Conservation (phyloP, 2,329 filamentous ascomycete species). For the Nakataea oryzae region DNA sequence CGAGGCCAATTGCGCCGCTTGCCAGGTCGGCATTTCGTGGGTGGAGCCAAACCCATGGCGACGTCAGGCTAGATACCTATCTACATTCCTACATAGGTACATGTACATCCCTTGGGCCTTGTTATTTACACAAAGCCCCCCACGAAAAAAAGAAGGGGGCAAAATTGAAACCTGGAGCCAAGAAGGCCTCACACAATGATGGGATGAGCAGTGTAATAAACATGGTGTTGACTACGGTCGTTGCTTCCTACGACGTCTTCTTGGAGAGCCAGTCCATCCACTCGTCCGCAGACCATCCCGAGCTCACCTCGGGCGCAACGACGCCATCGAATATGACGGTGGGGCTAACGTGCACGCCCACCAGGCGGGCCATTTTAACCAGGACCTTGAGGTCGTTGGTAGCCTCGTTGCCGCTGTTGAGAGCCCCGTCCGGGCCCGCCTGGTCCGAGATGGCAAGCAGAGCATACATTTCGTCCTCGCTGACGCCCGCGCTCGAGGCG, state of each 20-base stretch:
- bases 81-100: too few relatives aligned
- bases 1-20: background rate
- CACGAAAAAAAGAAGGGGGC: too few relatives aligned
- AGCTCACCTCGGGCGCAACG: constrained; percentile 68
- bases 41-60: background rate
- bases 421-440: constrained; percentile 51
- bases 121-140: too few relatives aligned
- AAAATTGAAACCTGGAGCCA: too few relatives aligned
- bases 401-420: constrained; percentile 73
- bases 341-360: constrained; percentile 82
- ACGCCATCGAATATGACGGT: constrained; percentile 85
- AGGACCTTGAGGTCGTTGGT: constrained; percentile 79
- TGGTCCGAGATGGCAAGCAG: constrained; percentile 61
- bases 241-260: constrained; percentile 28
- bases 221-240: too few relatives aligned
- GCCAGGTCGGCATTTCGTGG: background rate
- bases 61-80: background rate
- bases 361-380: constrained; percentile 68
- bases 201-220: too few relatives aligned
- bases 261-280: constrained; percentile 75
- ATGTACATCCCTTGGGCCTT: too few relatives aligned
- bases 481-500: constrained; percentile 50
- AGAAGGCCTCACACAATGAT: too few relatives aligned
- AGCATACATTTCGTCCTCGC: constrained; percentile 58
- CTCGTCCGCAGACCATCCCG: constrained; percentile 66